Conservation (phyloP, 176 grass and related monocot species). For the Oryza australiensis region DNA sequence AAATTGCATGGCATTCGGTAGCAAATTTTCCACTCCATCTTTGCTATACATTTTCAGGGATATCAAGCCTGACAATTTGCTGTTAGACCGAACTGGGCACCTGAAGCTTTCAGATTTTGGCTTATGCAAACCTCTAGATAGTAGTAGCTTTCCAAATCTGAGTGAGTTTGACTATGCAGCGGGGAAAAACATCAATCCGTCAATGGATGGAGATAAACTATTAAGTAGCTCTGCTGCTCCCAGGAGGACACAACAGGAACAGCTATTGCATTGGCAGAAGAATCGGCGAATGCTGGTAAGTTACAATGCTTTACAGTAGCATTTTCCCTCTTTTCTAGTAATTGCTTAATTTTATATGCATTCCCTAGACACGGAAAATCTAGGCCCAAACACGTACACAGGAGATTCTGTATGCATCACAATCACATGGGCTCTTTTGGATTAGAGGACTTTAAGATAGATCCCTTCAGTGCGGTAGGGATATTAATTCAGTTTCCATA, state of each 20-base stretch:
- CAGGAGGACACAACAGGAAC: conserved; percentile 82
- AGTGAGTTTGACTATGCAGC: conserved; percentile 58
- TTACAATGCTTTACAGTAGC: conserved; percentile 14
- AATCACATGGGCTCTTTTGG: background rate
- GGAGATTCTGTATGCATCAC: conserved; percentile 15
- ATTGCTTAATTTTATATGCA: background rate
- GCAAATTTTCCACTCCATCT: conserved; percentile 13
- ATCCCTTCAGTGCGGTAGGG: background rate
- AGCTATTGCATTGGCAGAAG: conserved; percentile 92
- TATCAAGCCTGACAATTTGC: conserved; percentile 97
- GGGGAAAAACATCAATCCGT: conserved; percentile 53
- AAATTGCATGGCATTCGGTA: background rate
- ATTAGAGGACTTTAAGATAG: background rate
- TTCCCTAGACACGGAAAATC: background rate
- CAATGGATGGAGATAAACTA: conserved; percentile 52
- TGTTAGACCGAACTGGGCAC: conserved; percentile 86
- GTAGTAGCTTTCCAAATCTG: conserved; percentile 80
- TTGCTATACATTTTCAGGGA: conserved; percentile 69
- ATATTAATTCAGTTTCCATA: background rate
- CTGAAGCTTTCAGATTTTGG: conserved; percentile 99
- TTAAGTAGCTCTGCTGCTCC: conserved; percentile 52
- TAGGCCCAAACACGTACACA: background rate
- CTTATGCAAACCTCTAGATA: conserved; percentile 94
- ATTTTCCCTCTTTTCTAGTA: background rate
- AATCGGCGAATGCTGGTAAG: conserved; percentile 81